Conservation (phyloP, 495 filamentous ascomycete species). For the Tuber borchii region DNA sequence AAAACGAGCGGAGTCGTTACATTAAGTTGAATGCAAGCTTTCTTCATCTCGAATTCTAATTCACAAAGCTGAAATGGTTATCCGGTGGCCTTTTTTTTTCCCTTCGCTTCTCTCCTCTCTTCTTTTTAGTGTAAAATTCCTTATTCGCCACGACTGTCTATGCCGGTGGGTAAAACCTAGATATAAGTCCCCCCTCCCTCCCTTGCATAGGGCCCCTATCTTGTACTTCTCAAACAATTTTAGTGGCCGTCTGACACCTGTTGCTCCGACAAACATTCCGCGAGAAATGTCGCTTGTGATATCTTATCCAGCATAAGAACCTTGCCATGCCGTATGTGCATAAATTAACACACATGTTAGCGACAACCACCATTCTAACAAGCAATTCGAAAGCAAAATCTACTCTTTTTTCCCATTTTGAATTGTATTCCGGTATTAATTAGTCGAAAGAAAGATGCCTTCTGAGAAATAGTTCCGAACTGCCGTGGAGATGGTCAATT, state of each 20-base stretch:
- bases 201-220: no score
- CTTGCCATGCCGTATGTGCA: conserved; percentile 62
- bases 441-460: neutral
- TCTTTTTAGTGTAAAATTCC: neutral
- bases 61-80: neutral
- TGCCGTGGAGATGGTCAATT: neutral
- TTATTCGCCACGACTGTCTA: neutral
- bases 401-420: neutral
- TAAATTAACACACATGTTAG: conserved; percentile 6
- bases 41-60: neutral
- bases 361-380: no score
- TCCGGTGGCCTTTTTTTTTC: neutral
- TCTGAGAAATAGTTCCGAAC: neutral
- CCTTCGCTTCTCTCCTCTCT: neutral
- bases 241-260: no score
- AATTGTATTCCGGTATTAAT: neutral
- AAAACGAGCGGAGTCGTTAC: neutral
- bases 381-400: neutral
- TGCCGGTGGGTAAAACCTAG: neutral
- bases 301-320: no score
- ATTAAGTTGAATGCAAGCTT: neutral
- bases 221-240: no score
- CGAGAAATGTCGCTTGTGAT: no score
- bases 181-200: neutral
- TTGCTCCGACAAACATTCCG: no score